Conservation (phyloP, 148 eudicot genomes). For the Rheum nobile region DNA sequence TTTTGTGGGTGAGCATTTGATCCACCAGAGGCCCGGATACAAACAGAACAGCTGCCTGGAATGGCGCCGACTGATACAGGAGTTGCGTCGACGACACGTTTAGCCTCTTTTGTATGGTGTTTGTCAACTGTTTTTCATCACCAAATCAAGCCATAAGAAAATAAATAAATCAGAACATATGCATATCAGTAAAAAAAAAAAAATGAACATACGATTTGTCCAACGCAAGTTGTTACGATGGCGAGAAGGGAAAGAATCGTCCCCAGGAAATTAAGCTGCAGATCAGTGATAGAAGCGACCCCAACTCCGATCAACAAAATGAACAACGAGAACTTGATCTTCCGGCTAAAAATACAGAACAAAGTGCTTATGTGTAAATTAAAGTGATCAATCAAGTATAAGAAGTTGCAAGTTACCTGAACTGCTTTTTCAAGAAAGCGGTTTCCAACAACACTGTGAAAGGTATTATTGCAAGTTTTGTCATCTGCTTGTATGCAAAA, state of each 20-base stretch:
- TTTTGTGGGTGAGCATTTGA: slow-evolving; percentile 40
- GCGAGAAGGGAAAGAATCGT: slow-evolving; percentile 74
- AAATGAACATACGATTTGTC: slow-evolving; percentile 70
- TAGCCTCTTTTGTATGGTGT: slow-evolving; percentile 63
- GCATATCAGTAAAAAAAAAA: slow-evolving; percentile 26
- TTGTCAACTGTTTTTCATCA: slow-evolving; percentile 38
- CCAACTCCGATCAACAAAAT: slow-evolving; percentile 79
- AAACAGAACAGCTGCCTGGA: slow-evolving; percentile 47
- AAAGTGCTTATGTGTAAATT: too few relatives aligned
- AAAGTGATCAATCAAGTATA: too few relatives aligned
- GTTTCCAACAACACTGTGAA: slow-evolving; percentile 88
- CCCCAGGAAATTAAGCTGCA: slow-evolving; percentile 82
- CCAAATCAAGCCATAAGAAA: background rate
- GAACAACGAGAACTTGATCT: slow-evolving; percentile 57
- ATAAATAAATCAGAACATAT: background rate
- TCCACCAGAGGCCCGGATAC: slow-evolving; percentile 52
- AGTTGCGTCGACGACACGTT: slow-evolving; percentile 65
- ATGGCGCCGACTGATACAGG: slow-evolving; percentile 56
- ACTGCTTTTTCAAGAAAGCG: slow-evolving; percentile 69
- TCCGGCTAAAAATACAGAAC: slow-evolving; percentile 45
- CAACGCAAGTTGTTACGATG: slow-evolving; percentile 77
- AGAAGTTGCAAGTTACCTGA: slow-evolving; percentile 68
- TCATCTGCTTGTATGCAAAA: too few relatives aligned
- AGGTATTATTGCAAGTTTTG: slow-evolving; percentile 43
- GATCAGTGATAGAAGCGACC: slow-evolving; percentile 78